Base-by-base conservation (phyloP, 495 filamentous ascomycete species). In the Aspergillus kassunensis region DNA sequence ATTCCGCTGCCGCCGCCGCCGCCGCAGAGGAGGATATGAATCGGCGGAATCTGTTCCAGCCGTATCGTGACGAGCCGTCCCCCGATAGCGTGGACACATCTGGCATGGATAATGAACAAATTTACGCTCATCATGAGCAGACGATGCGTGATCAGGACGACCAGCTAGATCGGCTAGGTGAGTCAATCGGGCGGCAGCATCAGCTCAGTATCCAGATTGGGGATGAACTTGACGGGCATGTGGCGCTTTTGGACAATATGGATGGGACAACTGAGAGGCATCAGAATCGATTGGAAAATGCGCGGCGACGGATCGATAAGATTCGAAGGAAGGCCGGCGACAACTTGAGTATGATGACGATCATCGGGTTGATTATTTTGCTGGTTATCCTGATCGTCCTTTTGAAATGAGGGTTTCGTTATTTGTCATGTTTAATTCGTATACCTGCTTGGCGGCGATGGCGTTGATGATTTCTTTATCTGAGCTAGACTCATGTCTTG, bases 141-240 rank as follows among this genome's bases (percentile, higher is more conserved):
- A 81, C 93, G 13, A 72, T 98, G 16, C 78, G 79, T 3, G 83
- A 97, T 49, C 95, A 97, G 64, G 93, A 98, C 62, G 88, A 91
- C 51, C 89, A 93, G 62, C 74, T 98, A n/a, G 93, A 97, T 64
- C 71, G 80, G 43, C 76, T 98, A 20, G 89, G 91, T 9, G 81
- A 82, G 55, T 89, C 83, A 49, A 96, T 98, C 57, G 81, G 86
- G n/a, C 84, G 92, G 42, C 93, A 97, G 69, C 79, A 95, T 43
- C 89, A 97, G 71, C 75, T 98, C 58, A 89, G 86, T 58, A 93
- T 97, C 64, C 89, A 91, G 74, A 98, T 98, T 63, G 93, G 93
- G 20, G 88, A 97, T 65, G 93, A 98, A 76, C 74, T 98, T 20
- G 93, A 98, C 54, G 83, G 82, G 55, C 93, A 98, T 62, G 88